phyloP scores from a whole-genome alignment of 2,329 filamentous ascomycete species.

The Aspergillus candidus region DNA sequence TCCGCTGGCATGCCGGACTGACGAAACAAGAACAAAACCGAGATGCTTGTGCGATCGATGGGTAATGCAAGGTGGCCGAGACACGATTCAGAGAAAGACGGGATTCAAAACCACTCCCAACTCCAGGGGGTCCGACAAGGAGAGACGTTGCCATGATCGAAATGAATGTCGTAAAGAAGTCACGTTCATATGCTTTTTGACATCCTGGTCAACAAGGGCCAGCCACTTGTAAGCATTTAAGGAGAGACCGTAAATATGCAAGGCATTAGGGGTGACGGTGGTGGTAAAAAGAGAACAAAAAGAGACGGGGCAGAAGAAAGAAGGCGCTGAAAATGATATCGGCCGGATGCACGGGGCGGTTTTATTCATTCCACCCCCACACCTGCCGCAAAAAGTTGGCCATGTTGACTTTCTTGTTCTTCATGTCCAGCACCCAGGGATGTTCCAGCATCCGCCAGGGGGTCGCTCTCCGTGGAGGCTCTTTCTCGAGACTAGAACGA shows the following conservation, averaged over 20 bases:
- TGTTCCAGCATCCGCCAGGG: slow-evolving; percentile 99
- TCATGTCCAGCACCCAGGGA: slow-evolving; percentile 98
- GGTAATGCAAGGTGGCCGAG: background rate
- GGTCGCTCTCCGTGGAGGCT: slow-evolving; percentile 75
- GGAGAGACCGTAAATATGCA: slow-evolving; percentile 18
- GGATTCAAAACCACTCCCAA: slow-evolving; percentile 13
- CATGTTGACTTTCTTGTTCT: slow-evolving; percentile 95
- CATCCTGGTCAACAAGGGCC: slow-evolving; percentile 24
- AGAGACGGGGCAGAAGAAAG: slow-evolving; percentile 2
- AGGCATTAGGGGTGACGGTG: slow-evolving; percentile 13
- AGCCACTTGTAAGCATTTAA: slow-evolving; percentile 22
- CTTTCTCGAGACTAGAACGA: slow-evolving; percentile 75
- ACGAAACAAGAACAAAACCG: slow-evolving; percentile 3
- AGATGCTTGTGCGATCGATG: no score
- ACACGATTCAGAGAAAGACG: slow-evolving; percentile 10
- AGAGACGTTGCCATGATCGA: slow-evolving; percentile 14
- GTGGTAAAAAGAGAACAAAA: slow-evolving; percentile 2
- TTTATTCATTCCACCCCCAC: slow-evolving; percentile 85
- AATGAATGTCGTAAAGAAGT: slow-evolving; percentile 22
- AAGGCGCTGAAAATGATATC: no score
- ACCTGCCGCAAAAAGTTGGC: slow-evolving; percentile 86
- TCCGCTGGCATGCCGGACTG: slow-evolving; percentile 4
- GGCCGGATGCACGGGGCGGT: background rate
- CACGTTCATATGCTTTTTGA: slow-evolving; percentile 24
- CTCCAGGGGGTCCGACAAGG: slow-evolving; percentile 17